These are phyloP conservation scores for Wickerhamomyces chambardii DNA, from an alignment of 805 yeast genomes.

Conservation along the genomic window DNA sequence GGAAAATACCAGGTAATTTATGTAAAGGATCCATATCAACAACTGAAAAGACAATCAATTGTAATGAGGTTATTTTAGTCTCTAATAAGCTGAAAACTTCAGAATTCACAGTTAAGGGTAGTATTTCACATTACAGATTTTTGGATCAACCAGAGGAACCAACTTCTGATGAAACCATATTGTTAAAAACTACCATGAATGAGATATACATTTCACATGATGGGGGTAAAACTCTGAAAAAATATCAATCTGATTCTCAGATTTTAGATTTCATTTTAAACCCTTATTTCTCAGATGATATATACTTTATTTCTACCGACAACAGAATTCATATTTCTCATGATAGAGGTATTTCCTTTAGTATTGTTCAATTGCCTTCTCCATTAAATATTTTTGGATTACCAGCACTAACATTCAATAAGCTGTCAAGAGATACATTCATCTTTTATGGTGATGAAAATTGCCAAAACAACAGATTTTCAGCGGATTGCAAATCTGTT, in stretches of 20 bases:
- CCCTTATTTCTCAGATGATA: slow-evolving; percentile 43
- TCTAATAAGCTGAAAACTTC: slow-evolving; percentile 19
- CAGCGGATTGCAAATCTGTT: slow-evolving; percentile 36
- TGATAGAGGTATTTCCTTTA: slow-evolving; percentile 47
- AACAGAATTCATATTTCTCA: slow-evolving; percentile 38
- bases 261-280: slow-evolving; percentile 48
- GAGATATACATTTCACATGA: slow-evolving; percentile 57
- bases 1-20: slow-evolving; percentile 13
- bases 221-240: slow-evolving; percentile 14
- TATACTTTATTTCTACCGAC: slow-evolving; percentile 8
- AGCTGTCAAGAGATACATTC: slow-evolving; percentile 38
- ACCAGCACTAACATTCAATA: slow-evolving; percentile 54
- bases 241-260: slow-evolving; percentile 18
- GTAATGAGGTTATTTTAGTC: slow-evolving; percentile 12
- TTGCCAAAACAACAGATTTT: slow-evolving; percentile 29
- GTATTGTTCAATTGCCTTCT: slow-evolving; percentile 29
- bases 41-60: slow-evolving; percentile 7
- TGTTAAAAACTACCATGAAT: slow-evolving; percentile 46
- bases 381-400: slow-evolving; percentile 38
- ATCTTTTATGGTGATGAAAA: slow-evolving; percentile 60
- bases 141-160: slow-evolving; percentile 30
- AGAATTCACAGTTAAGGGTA: slow-evolving; percentile 38
- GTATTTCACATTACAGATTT: slow-evolving; percentile 46
- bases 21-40: slow-evolving; percentile 8
- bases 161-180: slow-evolving; percentile 48